These are phyloP conservation scores for Brasilioporus rufonigricans DNA, from an alignment of 768 basidiomycete genomes.

Conservation along the genomic window DNA sequence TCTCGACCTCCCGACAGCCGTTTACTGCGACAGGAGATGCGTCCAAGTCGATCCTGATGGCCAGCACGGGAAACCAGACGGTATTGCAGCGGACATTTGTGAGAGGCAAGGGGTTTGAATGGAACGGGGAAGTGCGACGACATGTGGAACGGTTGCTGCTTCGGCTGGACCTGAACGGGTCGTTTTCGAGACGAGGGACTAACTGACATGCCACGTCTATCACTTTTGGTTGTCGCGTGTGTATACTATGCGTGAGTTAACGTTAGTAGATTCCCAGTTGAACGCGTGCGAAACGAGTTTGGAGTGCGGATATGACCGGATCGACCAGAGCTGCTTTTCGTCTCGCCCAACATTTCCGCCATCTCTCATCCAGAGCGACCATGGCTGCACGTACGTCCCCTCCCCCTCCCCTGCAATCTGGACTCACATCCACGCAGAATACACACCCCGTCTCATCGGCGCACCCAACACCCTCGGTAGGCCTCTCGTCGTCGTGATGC, in stretches of 20 bases:
- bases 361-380: conserved; percentile 45
- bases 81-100: conserved; percentile 49
- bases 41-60: conserved; percentile 69
- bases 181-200: conserved; percentile 56
- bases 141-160: conserved; percentile 82
- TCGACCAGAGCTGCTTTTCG: conserved; percentile 31
- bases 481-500: conserved; percentile 19
- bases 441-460: conserved; percentile 74
- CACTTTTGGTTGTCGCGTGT: too few relatives aligned
- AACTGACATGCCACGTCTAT: too few relatives aligned
- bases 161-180: conserved; percentile 82
- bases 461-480: conserved; percentile 93
- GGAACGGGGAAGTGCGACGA: conserved; percentile 66
- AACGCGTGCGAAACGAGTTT: not conserved
- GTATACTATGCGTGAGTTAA: too few relatives aligned
- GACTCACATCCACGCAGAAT: conserved; percentile 43
- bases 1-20: conserved; percentile 74
- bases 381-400: conserved; percentile 39
- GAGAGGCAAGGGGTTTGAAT: conserved; percentile 51
- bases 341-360: conserved; percentile 62
- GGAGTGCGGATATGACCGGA: conserved; percentile 29
- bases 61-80: conserved; percentile 48
- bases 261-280: too few relatives aligned
- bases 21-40: conserved; percentile 60
- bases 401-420: too few relatives aligned